phyloP scores from a whole-genome alignment of 129 eudicot species.

The Solidago caesia region DNA sequence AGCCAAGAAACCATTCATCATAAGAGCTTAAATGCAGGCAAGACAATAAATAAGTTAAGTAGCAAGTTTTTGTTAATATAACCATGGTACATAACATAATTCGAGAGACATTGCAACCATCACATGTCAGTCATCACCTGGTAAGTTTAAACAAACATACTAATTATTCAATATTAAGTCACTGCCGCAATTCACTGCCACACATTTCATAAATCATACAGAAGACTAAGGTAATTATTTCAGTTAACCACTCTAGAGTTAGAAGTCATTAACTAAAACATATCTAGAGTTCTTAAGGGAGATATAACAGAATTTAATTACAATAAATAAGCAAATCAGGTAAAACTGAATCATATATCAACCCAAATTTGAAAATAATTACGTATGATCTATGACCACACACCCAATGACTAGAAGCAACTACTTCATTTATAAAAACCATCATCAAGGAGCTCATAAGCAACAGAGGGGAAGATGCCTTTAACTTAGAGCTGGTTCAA shows the following conservation, averaged over 20 bases:
- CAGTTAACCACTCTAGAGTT: background rate
- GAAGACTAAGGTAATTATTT: background rate
- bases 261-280: background rate
- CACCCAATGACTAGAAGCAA: slow-evolving; percentile 1
- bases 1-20: background rate
- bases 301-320: background rate
- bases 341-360: slow-evolving; percentile 2
- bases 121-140: background rate
- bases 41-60: background rate
- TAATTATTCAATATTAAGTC: background rate
- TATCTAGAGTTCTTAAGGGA: background rate
- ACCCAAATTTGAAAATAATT: background rate
- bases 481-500: background rate
- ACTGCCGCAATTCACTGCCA: background rate
- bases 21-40: background rate
- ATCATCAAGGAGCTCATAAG: background rate
- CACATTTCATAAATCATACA: background rate
- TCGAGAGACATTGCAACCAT: background rate
- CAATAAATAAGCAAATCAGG: background rate
- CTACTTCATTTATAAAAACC: background rate
- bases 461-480: background rate
- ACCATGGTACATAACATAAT: background rate
- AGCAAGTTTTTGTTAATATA: background rate
- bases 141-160: background rate
- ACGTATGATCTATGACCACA: background rate